phyloP scores from a whole-genome alignment of 2,329 filamentous ascomycete species.

The Fonsecaea pedrosoi region DNA sequence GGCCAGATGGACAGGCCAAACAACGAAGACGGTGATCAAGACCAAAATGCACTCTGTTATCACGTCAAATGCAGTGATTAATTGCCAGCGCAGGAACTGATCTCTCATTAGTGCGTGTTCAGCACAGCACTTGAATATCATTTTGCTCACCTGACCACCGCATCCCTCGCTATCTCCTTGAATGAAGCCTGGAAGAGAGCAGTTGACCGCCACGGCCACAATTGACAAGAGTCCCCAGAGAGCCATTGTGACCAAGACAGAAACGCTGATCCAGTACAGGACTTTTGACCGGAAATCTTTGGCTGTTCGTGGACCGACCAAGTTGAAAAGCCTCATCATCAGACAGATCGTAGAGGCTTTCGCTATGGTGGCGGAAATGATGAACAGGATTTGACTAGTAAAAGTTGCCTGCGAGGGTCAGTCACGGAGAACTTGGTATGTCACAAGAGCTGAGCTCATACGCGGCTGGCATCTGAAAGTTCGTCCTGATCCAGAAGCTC shows the following conservation, averaged over 20 bases:
- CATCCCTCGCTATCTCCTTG: constrained; percentile 24
- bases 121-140: background rate
- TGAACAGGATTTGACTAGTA: constrained; percentile 40
- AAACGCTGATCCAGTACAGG: constrained; percentile 36
- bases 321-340: constrained; percentile 41
- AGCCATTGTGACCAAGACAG: constrained; percentile 27
- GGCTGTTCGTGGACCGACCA: constrained; percentile 30
- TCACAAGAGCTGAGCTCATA: constrained; percentile 6
- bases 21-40: constrained; percentile 40
- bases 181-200: constrained; percentile 26
- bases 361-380: constrained; percentile 41
- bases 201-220: constrained; percentile 36
- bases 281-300: constrained; percentile 31
- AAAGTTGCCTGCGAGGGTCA: constrained; percentile 19
- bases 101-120: background rate
- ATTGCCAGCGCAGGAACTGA: constrained; percentile 45
- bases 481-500: constrained; percentile 28
- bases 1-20: constrained; percentile 40
- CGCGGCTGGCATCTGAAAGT: constrained; percentile 27
- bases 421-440: background rate
- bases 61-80: constrained; percentile 50
- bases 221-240: constrained; percentile 40
- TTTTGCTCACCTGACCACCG: constrained; percentile 28
- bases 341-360: constrained; percentile 44
- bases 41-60: constrained; percentile 40